Evolutionary conservation across 164 flowering plant species (phyloP).

Genomic region (Kingdonia uniflora): DNA sequence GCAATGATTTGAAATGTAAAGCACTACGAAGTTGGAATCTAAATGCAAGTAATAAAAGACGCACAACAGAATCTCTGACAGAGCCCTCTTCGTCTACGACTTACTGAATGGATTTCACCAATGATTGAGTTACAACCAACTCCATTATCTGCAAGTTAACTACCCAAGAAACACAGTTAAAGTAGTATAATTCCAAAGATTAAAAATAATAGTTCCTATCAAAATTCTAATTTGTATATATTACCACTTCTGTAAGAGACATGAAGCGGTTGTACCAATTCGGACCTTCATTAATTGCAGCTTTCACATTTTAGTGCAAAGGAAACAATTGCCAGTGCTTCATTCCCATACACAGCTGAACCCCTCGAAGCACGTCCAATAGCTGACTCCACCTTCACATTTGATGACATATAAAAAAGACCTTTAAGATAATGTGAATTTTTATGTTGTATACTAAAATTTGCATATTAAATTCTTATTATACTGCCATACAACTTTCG

Average conservation of each 20-base stretch:
- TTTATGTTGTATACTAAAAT: too few relatives aligned
- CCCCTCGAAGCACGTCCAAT: conserved; percentile 44
- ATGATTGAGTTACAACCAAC: conserved; percentile 3
- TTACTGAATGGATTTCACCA: conserved; percentile 5
- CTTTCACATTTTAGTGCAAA: conserved; percentile 55
- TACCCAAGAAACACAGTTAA: conserved; percentile 5
- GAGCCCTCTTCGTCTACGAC: conserved; percentile 7
- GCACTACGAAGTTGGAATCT: background rate
- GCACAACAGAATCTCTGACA: conserved; percentile 10
- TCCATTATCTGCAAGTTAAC: conserved; percentile 10
- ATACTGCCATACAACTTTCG: too few relatives aligned
- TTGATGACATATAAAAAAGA: too few relatives aligned
- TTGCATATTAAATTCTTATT: too few relatives aligned
- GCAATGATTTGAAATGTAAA: too few relatives aligned
- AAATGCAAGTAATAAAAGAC: background rate
- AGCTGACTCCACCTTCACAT: conserved; percentile 75
- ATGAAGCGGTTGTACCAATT: conserved; percentile 61
- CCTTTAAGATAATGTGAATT: too few relatives aligned
- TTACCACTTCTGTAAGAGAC: conserved; percentile 75
- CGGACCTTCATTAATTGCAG: conserved; percentile 56
- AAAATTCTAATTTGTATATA: background rate
- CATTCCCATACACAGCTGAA: conserved; percentile 40
- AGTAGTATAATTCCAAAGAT: background rate
- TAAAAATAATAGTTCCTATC: background rate
- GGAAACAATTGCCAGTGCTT: conserved; percentile 57